These are phyloP conservation scores for Piromyces sp. DNA, from an alignment of 192 early-diverging fungal species.

Conservation along the genomic window DNA sequence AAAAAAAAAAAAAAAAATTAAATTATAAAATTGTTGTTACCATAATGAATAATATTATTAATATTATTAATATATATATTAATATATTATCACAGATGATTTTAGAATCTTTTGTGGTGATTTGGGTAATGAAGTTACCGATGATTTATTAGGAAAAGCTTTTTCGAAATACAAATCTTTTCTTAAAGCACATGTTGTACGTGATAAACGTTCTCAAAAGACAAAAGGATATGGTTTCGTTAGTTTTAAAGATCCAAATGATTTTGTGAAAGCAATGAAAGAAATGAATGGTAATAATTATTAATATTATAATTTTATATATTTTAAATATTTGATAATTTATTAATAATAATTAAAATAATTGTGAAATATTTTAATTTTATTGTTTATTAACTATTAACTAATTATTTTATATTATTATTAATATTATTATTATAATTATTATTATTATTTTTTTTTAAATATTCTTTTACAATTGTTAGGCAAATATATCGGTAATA, in stretches of 20 bases:
- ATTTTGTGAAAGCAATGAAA: constrained; percentile 79
- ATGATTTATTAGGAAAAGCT: constrained; percentile 55
- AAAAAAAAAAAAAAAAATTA: too few species aligned
- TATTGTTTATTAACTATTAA: too few species aligned
- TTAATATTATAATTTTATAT: neutral
- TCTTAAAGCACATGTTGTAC: constrained; percentile 62
- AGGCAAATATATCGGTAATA: constrained; percentile 89
- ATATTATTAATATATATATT: too few species aligned
- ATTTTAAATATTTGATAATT: too few species aligned
- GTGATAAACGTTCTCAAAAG: constrained; percentile 70
- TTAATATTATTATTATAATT: too few species aligned
- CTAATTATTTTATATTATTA: too few species aligned
- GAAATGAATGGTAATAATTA: constrained; percentile 72
- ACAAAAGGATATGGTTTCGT: constrained; percentile 87
- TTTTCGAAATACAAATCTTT: constrained; percentile 77
- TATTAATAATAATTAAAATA: too few species aligned
- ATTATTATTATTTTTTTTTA: too few species aligned
- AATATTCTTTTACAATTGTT: neutral
- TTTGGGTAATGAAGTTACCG: constrained; percentile 81
- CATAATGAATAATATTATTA: too few species aligned
- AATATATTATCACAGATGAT: constrained; percentile 36
- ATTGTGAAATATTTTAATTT: neutral
- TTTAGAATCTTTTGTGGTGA: constrained; percentile 87
- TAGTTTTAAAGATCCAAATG: constrained; percentile 76
- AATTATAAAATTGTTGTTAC: too few species aligned